Evolutionary conservation across 345 rosid genomes (phyloP), one percentile per base, ranked within the genome.

Genomic region (Pelargonium nanum): DNA sequence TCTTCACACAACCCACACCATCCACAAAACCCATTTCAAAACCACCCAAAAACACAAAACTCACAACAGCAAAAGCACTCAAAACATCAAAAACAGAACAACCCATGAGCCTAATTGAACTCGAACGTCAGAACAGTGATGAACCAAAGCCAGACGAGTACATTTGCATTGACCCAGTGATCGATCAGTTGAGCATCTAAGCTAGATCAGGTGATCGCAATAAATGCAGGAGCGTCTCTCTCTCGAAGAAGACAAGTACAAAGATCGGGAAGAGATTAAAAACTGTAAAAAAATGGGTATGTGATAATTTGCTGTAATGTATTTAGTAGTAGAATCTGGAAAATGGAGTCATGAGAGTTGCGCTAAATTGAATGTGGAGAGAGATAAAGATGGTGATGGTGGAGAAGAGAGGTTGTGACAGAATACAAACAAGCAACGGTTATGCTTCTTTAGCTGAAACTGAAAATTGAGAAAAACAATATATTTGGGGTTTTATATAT

Each of bases 151-250:
- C 48, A 8, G 48, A 12, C 48, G 0, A 17, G 15, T 15, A 40
- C 9, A 40, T 10, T 10, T 40, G 48, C 34, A 40, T 17, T 3
- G 15, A 40, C 9, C 2, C 48, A 40, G 48, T 40, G 15, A 10
- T 40, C 48, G 15, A 40, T 9, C n/a, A n/a, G n/a, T n/a, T 40
- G 16, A 40, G 48, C 48, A 40, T 40, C 15, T 40, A 40, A 40
- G 48, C 48, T 40, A 40, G 20, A 68, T 54, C 67, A 78, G 73
- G 76, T 74, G 85, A 71, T 64, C 44, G 68, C 68, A 77, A 70
- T 83, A 80, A 85, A 81, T 80, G 77, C 28, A 64, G 80, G 79
- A 81, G 84, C 85, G 78, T 66, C 48, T 40, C 16, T 56, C 59
- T 12, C 24, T 13, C 23, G 22, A 23, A 55, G 25, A 26, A 55